Evolutionary conservation across 2,329 filamentous ascomycete genomes (phyloP).

Genomic region (Rosellinia necatrix): DNA sequence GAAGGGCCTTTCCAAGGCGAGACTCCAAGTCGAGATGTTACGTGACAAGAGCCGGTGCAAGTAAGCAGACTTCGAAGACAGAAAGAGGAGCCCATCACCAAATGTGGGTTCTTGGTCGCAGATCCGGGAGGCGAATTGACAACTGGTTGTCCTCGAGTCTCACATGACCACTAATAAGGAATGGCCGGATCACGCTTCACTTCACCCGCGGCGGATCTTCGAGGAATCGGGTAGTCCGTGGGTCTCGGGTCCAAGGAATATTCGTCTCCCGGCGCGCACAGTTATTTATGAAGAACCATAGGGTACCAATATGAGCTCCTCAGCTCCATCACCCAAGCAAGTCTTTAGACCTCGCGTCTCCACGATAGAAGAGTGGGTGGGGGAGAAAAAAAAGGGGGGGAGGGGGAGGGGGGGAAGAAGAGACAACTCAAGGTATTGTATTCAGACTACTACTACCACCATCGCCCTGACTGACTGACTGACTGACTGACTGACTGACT

Average conservation of each 20-base stretch:
- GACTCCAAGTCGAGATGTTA: no score
- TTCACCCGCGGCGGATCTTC: slow-evolving; percentile 44
- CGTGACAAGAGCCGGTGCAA: slow-evolving; percentile 46
- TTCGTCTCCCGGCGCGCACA: background rate
- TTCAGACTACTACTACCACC: slow-evolving; percentile 43
- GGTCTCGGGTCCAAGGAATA: background rate
- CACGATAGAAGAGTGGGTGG: no score
- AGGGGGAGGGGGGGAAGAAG: no score
- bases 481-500: no score
- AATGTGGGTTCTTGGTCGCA: slow-evolving; percentile 45
- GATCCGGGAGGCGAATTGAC: slow-evolving; percentile 47
- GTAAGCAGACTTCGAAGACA: slow-evolving; percentile 41
- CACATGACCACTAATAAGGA: slow-evolving; percentile 45
- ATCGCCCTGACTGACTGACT: no score
- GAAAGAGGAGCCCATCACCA: slow-evolving; percentile 45
- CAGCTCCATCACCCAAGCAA: slow-evolving; percentile 34
- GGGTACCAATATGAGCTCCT: slow-evolving; percentile 41
- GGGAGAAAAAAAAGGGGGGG: no score
- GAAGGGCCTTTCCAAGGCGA: slow-evolving; percentile 41
- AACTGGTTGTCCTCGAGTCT: slow-evolving; percentile 39
- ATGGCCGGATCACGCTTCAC: slow-evolving; percentile 46
- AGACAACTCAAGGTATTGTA: slow-evolving; percentile 39
- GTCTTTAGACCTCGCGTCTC: no score
- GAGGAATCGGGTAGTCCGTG: slow-evolving; percentile 44
- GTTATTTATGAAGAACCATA: slow-evolving; percentile 9